Evolutionary conservation across 2,329 filamentous ascomycete species (phyloP), one percentile per base, ranked within the genome.

Genomic region (Pseudogymnoascus sp.): DNA sequence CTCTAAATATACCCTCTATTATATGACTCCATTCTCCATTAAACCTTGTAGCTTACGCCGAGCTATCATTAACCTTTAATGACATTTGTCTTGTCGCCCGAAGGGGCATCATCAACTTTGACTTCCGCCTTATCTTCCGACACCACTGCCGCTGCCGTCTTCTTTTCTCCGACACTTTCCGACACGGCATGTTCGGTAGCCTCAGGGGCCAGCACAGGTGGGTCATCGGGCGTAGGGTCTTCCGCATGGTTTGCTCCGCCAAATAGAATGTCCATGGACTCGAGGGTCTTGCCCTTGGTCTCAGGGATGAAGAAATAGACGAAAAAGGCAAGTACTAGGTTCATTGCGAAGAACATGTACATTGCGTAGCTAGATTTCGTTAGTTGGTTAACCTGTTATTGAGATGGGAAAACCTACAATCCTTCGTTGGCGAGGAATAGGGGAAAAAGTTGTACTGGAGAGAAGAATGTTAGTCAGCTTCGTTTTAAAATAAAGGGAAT

Each of bases 261-360:
- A 65, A 78, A 75, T 71, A 73, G 71, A 63, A 68, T 63, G 10
- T 68, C 67, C 21, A 68, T 62, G 36, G 67, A 67, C 62, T 68
- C 67, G 2, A 68, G 65, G 7, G 66, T 68, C 63, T 68, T 68
- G 37, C 66, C 66, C 51, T 68, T 68, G 3, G 67, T 68, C 62
- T 68, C 67, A 7, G 76, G 76, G 14, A 73, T 74, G 54, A 73
- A 75, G 37, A 69, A 69, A 69, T 72, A 77, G 25, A 77, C 73
- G 61, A 77, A 77, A 0, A 69, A 67, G 8, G 51, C 51, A 34
- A 57, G 51, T 10, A 57, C 25, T 8, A 73, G 69, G 39, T 72
- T 74, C 6, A 75, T 60, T 4, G 77, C 77, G 62, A 79, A 79
- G 62, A 80, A 74, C 62, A 80, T 75, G 63, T 79, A 80, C 65